phyloP scores from a whole-genome alignment of 371 early-diverging fungal genomes.

The Mucor lusitanicus region DNA sequence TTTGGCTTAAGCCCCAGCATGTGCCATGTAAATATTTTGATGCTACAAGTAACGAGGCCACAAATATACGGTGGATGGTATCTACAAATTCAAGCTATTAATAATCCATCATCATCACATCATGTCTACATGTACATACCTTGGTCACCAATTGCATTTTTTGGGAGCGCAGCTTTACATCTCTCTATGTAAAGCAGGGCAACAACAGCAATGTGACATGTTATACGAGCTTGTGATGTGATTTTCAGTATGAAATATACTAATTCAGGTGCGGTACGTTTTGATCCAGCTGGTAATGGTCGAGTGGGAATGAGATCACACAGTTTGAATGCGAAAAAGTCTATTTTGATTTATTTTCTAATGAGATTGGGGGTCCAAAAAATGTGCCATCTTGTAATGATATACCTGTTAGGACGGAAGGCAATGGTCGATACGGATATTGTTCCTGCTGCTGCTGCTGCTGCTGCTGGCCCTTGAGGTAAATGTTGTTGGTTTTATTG shows the following conservation, averaged over 20 bases:
- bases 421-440: slow-evolving; percentile 14
- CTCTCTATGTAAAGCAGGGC: slow-evolving; percentile 35
- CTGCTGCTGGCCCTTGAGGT: not conserved
- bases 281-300: slow-evolving; percentile 18
- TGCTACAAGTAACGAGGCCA: slow-evolving; percentile 71
- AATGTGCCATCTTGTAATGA: not conserved
- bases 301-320: slow-evolving; percentile 32
- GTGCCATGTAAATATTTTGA: slow-evolving; percentile 74
- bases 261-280: slow-evolving; percentile 29
- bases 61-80: slow-evolving; percentile 69
- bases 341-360: slow-evolving; percentile 4
- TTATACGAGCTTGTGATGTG: slow-evolving; percentile 28
- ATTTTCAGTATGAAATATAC: slow-evolving; percentile 33
- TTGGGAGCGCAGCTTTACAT: slow-evolving; percentile 34
- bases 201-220: slow-evolving; percentile 34
- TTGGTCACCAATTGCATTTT: slow-evolving; percentile 33
- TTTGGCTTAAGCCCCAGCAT: slow-evolving; percentile 50
- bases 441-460: not conserved
- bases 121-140: slow-evolving; percentile 11
- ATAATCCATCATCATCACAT: not conserved
- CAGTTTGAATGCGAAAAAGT: slow-evolving; percentile 33
- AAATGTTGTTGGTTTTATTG: not conserved
- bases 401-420: slow-evolving; percentile 21
- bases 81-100: slow-evolving; percentile 10
- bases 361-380: not conserved